Evolutionary conservation across 352 stramenopile species (phyloP).

Genomic region (Aphanomyces cochlioides): DNA sequence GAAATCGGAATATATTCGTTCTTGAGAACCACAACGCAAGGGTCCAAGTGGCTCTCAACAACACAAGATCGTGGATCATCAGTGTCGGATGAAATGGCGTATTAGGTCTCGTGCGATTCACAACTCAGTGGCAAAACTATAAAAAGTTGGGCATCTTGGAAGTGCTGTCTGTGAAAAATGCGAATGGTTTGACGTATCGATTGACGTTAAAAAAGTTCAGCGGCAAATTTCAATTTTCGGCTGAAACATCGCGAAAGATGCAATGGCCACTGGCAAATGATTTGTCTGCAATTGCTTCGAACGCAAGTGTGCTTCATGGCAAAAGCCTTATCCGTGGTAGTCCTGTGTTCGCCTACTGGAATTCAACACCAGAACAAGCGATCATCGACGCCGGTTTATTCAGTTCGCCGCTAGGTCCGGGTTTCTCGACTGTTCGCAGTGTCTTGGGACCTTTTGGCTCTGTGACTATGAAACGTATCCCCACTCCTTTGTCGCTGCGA

Average conservation of each 20-base stretch:
- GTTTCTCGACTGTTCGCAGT: not conserved
- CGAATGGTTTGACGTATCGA: not conserved
- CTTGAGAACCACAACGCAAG: not conserved
- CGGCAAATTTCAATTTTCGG: not conserved
- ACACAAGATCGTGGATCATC: not conserved
- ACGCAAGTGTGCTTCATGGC: not conserved
- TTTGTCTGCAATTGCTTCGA: not conserved
- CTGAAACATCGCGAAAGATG: slow-evolving; percentile 20
- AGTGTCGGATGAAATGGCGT: slow-evolving; percentile 6
- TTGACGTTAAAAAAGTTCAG: slow-evolving; percentile 25
- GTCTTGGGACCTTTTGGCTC: slow-evolving; percentile 12
- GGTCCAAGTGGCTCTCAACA: not conserved
- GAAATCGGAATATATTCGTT: slow-evolving; percentile 2
- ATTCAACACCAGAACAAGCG: slow-evolving; percentile 6
- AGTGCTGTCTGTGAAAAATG: slow-evolving; percentile 2
- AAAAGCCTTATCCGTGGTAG: not conserved
- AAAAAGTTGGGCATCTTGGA: slow-evolving; percentile 24
- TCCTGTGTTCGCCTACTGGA: slow-evolving; percentile 1
- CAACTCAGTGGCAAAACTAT: slow-evolving; percentile 29
- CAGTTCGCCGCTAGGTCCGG: not conserved
- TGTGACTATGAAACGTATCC: not conserved
- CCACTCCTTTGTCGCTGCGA: not conserved
- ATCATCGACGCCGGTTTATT: not conserved
- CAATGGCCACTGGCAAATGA: slow-evolving; percentile 7
- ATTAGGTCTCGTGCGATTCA: slow-evolving; percentile 15